Base-by-base conservation (phyloP, 2,329 filamentous ascomycete species). In the Fonsecaea nubica region DNA sequence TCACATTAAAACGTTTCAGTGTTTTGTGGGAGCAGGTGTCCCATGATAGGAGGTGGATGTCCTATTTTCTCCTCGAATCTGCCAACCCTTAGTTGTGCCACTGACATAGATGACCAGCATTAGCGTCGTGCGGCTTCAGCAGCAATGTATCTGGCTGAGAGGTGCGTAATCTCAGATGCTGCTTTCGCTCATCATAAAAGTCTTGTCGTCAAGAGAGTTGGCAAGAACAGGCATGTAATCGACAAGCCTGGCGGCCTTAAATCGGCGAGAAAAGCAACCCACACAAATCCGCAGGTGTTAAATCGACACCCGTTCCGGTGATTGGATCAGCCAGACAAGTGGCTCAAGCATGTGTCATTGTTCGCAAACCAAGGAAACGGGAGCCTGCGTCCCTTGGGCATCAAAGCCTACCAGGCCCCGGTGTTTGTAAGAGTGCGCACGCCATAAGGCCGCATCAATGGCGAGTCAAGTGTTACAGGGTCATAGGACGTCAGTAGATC, bases 401-500 rank as follows among this genome's bases (percentile, higher is more conserved):
- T 33, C 56, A 40, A 58, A 21, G 25, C 25, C 25, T 25, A 25
- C 25, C 25, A 32, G 35, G 15, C 52, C 38, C 30, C 15, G 3
- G 35, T 13, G 13, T 55, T 25, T 21, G 10, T 18, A 25, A 30
- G 35, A 36, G 56, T 58, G 40, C 55, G 10, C 35, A 58, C 5
- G 32, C 8, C 32, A 15, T 7, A n/a, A 13, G 40, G 32, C 40
- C 45, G 48, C 59, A 55, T 55, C 13, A 33, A 62, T 21, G 18
- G 33, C 21, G 62, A 53, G 62, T 58, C 55, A 58, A 64, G 55
- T 53, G 62, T n/a, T 32, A 54, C 62, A 40, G 58, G 45, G 42
- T 33, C 45, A 25, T 50, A 21, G 18, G 45, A n/a, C 45, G 18
- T 25, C 21, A 12, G 18, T 12, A 50, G 45, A 50, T 50, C 45